Evolutionary conservation across 163 green algal genomes (phyloP), one percentile per base, ranked within the genome.

Genomic region (Scenedesmus sp.): DNA sequence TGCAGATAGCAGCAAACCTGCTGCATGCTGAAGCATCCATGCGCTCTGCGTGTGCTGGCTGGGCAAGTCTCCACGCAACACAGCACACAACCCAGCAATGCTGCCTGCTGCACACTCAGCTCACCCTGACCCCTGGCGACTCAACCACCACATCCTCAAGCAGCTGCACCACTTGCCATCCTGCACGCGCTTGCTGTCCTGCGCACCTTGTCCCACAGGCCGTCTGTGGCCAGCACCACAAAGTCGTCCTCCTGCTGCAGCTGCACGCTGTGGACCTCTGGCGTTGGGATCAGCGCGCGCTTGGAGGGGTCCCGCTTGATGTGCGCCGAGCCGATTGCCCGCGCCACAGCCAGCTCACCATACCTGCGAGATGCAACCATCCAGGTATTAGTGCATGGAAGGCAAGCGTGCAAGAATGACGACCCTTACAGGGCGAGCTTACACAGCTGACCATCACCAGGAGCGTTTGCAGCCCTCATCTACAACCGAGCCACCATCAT

Each of bases 201-300:
- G 30, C 65, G 65, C 35, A 92, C 89, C 72, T 87, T 86, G 42
- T 92, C 89, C 89, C 89, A 92, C 53, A 92, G 56, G 7, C 89
- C 89, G 61, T 92, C 89, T n/a, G 70, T 90, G 15, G 89, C 89
- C 24, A 92, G 70, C 83, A 92, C 68, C 72, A 92, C 46, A 49
- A 92, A 83, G 83, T 92, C 89, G 68, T 92, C 89, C 30, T 87
- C 83, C 18, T 15, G 20, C 33, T 33, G 42, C 53, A 92, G 89
- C 42, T 89, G 82, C 20, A 90, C 46, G 68, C 73, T 92, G 42
- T 56, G 46, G 15, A 92, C 18, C 30, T 92, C 89, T 24, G 89
- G 89, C 9, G 53, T 81, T 26, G 56, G 59, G 18, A 83, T 92
- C 51, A 92, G 35, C 35, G 89, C 89, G 20, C 82, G 70, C 89